Percentiles rank a stretch among this genome's conserved stretches.
Conservation (phyloP, 2,329 filamentous ascomycete species). For the Didymella sp. region DNA sequence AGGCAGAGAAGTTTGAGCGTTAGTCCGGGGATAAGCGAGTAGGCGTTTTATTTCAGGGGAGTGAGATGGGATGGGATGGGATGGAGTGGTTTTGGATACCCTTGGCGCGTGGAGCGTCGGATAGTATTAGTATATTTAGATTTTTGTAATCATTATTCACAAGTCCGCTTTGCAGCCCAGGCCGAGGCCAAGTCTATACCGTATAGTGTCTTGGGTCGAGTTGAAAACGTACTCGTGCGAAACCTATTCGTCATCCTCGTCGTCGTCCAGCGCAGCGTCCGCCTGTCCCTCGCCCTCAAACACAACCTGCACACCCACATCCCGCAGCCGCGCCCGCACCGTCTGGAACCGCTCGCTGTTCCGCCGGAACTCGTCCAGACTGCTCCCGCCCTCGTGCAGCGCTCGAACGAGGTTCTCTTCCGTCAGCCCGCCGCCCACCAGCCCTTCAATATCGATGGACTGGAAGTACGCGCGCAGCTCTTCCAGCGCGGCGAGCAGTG, state of each 20-base stretch:
- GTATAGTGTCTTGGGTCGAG: too few relatives aligned
- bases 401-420: constrained; percentile 28
- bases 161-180: too few relatives aligned
- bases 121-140: too few relatives aligned
- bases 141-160: too few relatives aligned
- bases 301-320: constrained; percentile 37
- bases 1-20: constrained; percentile 13
- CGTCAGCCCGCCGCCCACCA: constrained; percentile 27
- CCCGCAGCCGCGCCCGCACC: constrained; percentile 28
- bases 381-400: constrained; percentile 32
- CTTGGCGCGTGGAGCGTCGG: too few relatives aligned
- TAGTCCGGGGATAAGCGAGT: constrained; percentile 15
- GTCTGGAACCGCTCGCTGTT: constrained; percentile 36
- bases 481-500: constrained; percentile 37
- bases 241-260: too few relatives aligned
- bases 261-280: background rate
- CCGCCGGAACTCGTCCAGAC: constrained; percentile 36
- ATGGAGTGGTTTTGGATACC: too few relatives aligned
- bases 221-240: too few relatives aligned
- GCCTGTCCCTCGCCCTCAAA: constrained; percentile 26
- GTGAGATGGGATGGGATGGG: too few relatives aligned
- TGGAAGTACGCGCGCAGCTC: constrained; percentile 39
- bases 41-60: too few relatives aligned
- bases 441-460: constrained; percentile 31
- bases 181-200: too few relatives aligned